Evolutionary conservation across 805 yeast species (phyloP).

Genomic region (Millerozyma acaciae): DNA sequence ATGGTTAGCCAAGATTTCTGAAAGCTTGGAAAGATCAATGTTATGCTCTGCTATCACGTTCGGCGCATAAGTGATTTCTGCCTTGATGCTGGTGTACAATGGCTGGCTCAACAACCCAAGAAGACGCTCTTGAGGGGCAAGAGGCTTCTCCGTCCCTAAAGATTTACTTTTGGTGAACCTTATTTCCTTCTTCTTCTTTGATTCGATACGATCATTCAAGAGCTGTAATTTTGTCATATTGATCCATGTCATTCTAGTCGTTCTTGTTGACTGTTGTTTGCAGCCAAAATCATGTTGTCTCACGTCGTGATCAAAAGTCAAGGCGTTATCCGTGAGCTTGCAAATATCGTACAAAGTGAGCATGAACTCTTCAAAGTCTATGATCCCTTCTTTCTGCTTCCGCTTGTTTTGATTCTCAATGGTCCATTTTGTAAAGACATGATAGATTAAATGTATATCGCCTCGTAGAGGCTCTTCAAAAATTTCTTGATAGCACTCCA

Average conservation of each 20-base stretch:
- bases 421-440: too few species aligned
- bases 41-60: conserved; percentile 3
- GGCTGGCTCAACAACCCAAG: conserved; percentile 10
- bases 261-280: too few species aligned
- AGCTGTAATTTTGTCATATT: conserved; percentile 12
- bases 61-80: neutral
- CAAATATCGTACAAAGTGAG: conserved; percentile 13
- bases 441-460: neutral
- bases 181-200: conserved; percentile 2
- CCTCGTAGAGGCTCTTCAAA: conserved; percentile 12
- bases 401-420: too few species aligned
- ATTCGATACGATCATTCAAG: conserved; percentile 11
- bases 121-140: conserved; percentile 2
- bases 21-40: conserved; percentile 4
- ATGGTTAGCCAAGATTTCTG: conserved; percentile 25
- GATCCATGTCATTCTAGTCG: conserved; percentile 9
- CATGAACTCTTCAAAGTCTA: conserved; percentile 5
- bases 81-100: conserved; percentile 6
- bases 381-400: too few species aligned
- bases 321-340: conserved; percentile 14
- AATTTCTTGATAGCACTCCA: conserved; percentile 7
- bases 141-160: neutral
- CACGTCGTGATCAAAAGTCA: conserved; percentile 9
- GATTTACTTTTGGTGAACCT: neutral
- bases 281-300: neutral